These are phyloP conservation scores for Thielaviopsis ethacetica DNA, from an alignment of 2,329 filamentous ascomycete species.

Conservation along the genomic window DNA sequence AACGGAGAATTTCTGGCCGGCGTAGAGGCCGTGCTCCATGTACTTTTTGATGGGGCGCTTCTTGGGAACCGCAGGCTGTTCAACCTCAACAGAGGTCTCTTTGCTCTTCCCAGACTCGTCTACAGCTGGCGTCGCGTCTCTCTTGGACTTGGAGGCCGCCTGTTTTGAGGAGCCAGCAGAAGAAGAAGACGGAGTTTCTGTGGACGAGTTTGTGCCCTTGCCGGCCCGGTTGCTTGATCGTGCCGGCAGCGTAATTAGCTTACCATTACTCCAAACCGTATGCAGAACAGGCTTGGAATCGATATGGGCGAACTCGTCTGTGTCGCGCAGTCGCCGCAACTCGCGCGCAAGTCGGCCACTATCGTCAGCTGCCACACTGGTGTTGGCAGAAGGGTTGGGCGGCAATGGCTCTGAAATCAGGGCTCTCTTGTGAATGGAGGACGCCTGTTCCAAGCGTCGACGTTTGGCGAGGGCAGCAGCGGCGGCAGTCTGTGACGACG, in stretches of 20 bases:
- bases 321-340: slow-evolving; percentile 41
- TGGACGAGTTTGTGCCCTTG: slow-evolving; percentile 18
- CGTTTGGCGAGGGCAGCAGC: background rate
- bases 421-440: background rate
- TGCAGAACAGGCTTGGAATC: slow-evolving; percentile 40
- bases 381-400: slow-evolving; percentile 42
- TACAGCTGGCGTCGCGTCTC: slow-evolving; percentile 10
- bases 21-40: slow-evolving; percentile 69
- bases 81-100: slow-evolving; percentile 18
- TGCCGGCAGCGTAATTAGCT: slow-evolving; percentile 33
- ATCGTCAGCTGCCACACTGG: slow-evolving; percentile 36
- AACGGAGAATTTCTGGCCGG: slow-evolving; percentile 50
- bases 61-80: slow-evolving; percentile 22
- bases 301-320: slow-evolving; percentile 43
- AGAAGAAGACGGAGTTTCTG: background rate
- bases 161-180: background rate
- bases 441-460: slow-evolving; percentile 3
- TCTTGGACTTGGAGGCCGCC: background rate
- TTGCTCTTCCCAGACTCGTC: slow-evolving; percentile 12
- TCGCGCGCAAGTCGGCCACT: slow-evolving; percentile 37
- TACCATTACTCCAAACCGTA: slow-evolving; percentile 50
- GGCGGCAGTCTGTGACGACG: slow-evolving; percentile 24
- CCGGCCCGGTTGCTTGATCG: slow-evolving; percentile 23
- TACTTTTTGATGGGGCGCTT: slow-evolving; percentile 53
- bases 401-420: slow-evolving; percentile 19